These are phyloP conservation scores for Paracoccidioides lutzii DNA, from an alignment of 2,329 filamentous ascomycete genomes.

Conservation along the genomic window DNA sequence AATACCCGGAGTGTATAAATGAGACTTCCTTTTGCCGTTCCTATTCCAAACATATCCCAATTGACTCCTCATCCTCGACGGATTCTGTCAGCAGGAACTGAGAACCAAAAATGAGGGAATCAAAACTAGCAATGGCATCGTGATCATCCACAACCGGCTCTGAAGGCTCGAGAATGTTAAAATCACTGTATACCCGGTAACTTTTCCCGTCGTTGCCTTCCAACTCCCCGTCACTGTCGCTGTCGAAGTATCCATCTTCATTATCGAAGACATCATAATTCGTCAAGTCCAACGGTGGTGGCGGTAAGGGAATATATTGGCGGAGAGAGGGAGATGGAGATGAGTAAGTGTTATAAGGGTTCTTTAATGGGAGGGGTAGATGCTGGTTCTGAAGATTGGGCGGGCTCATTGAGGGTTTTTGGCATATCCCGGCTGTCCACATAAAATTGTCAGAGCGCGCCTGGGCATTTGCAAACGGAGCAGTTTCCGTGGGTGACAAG, in stretches of 20 bases:
- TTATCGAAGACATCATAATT: slow-evolving; percentile 33
- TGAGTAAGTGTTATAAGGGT: slow-evolving; percentile 3
- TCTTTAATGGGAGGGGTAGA: not conserved
- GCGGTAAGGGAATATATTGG: slow-evolving; percentile 22
- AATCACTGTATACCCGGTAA: slow-evolving; percentile 15
- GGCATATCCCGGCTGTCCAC: not conserved
- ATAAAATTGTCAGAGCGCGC: not conserved
- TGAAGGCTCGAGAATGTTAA: slow-evolving; percentile 13
- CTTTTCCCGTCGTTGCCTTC: slow-evolving; percentile 2
- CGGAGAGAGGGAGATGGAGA: slow-evolving; percentile 2
- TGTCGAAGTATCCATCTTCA: slow-evolving; percentile 19
- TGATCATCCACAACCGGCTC: slow-evolving; percentile 12
- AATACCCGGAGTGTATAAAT: slow-evolving; percentile 9
- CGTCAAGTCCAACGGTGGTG: slow-evolving; percentile 28
- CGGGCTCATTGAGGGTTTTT: not conserved
- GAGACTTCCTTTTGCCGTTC: slow-evolving; percentile 13
- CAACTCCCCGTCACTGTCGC: slow-evolving; percentile 8
- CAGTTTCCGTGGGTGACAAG: not conserved
- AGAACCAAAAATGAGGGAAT: slow-evolving; percentile 5
- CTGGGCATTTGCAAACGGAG: not conserved
- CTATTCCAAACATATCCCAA: slow-evolving; percentile 11
- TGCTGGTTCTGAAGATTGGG: not conserved
- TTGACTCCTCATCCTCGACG: slow-evolving; percentile 11
- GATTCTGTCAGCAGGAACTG: slow-evolving; percentile 3
- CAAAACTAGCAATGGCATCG: slow-evolving; percentile 13